Evolutionary conservation across 331 rosid species (phyloP).

Genomic region (Pyrus hybrid): DNA sequence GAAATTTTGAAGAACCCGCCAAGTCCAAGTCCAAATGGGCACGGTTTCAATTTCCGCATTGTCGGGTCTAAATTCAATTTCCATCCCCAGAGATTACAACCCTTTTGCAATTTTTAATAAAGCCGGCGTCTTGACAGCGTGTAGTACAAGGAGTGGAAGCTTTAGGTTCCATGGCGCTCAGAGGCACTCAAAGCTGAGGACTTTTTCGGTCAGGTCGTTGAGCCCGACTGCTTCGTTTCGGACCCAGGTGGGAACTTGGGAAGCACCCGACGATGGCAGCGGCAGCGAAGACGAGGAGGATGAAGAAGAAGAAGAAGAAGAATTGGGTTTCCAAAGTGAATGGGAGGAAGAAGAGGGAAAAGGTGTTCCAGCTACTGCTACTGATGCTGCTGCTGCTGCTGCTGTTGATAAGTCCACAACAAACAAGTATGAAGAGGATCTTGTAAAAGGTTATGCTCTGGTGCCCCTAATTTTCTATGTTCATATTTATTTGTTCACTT

Average conservation of each 20-base stretch:
- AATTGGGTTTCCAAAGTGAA: slow-evolving; percentile 54
- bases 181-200: slow-evolving; percentile 16
- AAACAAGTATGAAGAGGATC: slow-evolving; percentile 41
- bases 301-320: slow-evolving; percentile 36
- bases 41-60: background rate
- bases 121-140: slow-evolving; percentile 11
- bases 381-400: slow-evolving; percentile 17
- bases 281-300: slow-evolving; percentile 46
- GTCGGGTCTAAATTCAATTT: background rate
- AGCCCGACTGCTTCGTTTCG: slow-evolving; percentile 11
- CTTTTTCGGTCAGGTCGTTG: slow-evolving; percentile 18
- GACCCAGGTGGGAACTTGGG: slow-evolving; percentile 49
- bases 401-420: slow-evolving; percentile 21
- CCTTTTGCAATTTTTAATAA: background rate
- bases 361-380: slow-evolving; percentile 11
- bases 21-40: background rate
- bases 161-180: slow-evolving; percentile 15
- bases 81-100: background rate
- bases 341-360: slow-evolving; percentile 41
- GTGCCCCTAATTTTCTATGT: background rate
- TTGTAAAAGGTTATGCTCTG: slow-evolving; percentile 28
- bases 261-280: slow-evolving; percentile 66
- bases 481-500: background rate
- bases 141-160: slow-evolving; percentile 13
- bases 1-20: no score